Base-by-base conservation (phyloP, 352 stramenopile genomes). In the Phytopythium litorale region DNA sequence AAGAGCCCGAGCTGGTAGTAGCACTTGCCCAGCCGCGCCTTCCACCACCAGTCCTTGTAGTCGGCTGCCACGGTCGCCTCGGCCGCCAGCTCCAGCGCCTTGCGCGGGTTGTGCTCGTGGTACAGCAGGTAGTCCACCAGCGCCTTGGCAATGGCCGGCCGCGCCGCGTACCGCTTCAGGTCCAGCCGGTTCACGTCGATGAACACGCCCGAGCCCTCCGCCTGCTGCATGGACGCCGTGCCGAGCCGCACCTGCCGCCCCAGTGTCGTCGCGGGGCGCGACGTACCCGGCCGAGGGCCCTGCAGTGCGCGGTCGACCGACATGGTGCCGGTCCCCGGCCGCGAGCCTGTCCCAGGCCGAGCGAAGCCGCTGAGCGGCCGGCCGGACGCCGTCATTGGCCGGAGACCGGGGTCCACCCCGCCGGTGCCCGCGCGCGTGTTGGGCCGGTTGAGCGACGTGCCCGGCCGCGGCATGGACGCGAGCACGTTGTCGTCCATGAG, bases 1-100 rank as follows among this genome's bases (percentile, higher is more conserved):
- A 96, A 92, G 25, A 98, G 76, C 12, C 93, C 89, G 7, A 98
- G 71, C 61, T 97, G 91, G 68, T 98, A 98, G 78, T 98, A 98
- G 73, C 91, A 98, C 67, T 98, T 97, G 40, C 91, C 94, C 19
- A 98, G 67, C 11, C 91, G 78, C n/a, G 84, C 80, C 65, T 98
- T 98, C 94, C 94, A 98, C 89, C 89, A 98, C 93, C 93, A 98
- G 69, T 97, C 88, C 66, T 97, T 94, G 68, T 94, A 98, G 42
- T 96, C 88, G 5, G 76, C 79, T 7, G 76, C 86, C 23, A 93
- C 82, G 0, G 91, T 98, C 18, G 88, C 93, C 63, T 97, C 91
- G 4, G 92, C 88, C 28, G 89, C 91, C 11, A 98, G 79, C 67
- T 98, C 92, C 9, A 98, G 72, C 8, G 91, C 94, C 57, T 96